Evolutionary conservation across 176 grass and related monocot genomes (phyloP).

Genomic region (Aegilops longissima): DNA sequence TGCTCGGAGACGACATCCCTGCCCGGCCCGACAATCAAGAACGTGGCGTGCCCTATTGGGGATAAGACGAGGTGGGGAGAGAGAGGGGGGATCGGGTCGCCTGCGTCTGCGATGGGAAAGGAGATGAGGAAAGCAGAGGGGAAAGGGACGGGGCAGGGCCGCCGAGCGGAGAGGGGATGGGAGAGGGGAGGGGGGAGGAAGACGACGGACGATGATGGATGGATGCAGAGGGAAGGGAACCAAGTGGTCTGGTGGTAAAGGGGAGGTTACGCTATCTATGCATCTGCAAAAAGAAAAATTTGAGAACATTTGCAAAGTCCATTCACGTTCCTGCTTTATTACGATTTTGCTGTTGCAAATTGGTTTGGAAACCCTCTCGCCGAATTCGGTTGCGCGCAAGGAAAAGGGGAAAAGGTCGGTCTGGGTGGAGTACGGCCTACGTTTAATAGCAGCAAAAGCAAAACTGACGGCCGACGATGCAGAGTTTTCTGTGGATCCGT

Average conservation of each 20-base stretch:
- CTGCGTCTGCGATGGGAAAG: not conserved
- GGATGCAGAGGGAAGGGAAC: not conserved
- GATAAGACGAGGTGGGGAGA: slow-evolving; percentile 14
- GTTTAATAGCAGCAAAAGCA: not conserved
- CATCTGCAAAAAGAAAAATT: too few species aligned
- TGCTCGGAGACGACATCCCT: slow-evolving; percentile 91
- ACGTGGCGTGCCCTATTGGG: not conserved
- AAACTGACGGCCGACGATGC: not conserved
- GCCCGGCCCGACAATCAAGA: not conserved
- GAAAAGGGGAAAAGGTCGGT: too few species aligned
- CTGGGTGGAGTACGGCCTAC: not conserved
- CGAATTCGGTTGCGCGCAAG: too few species aligned
- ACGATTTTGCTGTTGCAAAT: too few species aligned
- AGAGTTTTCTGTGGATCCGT: not conserved
- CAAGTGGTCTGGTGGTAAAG: not conserved
- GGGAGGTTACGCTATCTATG: not conserved
- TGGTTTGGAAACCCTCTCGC: too few species aligned
- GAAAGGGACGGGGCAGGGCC: slow-evolving; percentile 34
- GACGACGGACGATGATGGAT: not conserved
- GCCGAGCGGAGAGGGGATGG: not conserved
- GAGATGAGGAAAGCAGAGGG: slow-evolving; percentile 32
- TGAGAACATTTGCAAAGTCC: too few species aligned
- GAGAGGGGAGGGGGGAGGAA: too few species aligned
- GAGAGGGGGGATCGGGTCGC: not conserved
- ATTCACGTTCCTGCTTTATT: not conserved